These are phyloP conservation scores for Cryptococcus deneoformans DNA, from an alignment of 1,284 basidiomycete genomes.

Conservation along the genomic window DNA sequence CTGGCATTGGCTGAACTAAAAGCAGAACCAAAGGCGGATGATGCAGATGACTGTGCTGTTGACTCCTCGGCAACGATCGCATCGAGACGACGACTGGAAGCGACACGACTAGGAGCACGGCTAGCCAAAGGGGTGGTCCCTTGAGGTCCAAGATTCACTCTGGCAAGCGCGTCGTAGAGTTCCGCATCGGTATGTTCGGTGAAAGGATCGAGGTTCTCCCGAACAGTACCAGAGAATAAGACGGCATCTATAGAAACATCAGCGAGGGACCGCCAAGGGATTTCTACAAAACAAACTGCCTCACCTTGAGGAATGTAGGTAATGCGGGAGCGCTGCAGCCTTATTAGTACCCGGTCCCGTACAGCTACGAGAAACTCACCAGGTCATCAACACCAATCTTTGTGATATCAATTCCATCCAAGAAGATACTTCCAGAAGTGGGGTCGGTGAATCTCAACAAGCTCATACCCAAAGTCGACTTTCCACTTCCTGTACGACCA, in stretches of 20 bases:
- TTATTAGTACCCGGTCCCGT: neutral
- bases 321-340: slow-evolving; percentile 40
- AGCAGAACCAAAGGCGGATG: slow-evolving; percentile 3
- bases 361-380: slow-evolving; percentile 28
- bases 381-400: slow-evolving; percentile 82
- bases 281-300: neutral
- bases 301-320: slow-evolving; percentile 52
- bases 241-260: slow-evolving; percentile 57
- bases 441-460: slow-evolving; percentile 88
- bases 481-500: slow-evolving; percentile 49
- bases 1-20: slow-evolving; percentile 48
- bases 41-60: slow-evolving; percentile 3
- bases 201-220: slow-evolving; percentile 87
- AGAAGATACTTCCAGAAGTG: slow-evolving; percentile 67
- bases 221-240: slow-evolving; percentile 79
- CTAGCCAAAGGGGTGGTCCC: slow-evolving; percentile 14
- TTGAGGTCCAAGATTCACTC: slow-evolving; percentile 37
- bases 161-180: slow-evolving; percentile 55
- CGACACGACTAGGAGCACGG: slow-evolving; percentile 16
- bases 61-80: slow-evolving; percentile 17
- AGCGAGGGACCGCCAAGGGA: neutral
- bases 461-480: slow-evolving; percentile 72
- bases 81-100: slow-evolving; percentile 18
- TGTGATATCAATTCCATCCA: slow-evolving; percentile 87
- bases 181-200: slow-evolving; percentile 76